Base-by-base conservation (phyloP, 208 protist genomes). In the Wallacemonas sp. region DNA sequence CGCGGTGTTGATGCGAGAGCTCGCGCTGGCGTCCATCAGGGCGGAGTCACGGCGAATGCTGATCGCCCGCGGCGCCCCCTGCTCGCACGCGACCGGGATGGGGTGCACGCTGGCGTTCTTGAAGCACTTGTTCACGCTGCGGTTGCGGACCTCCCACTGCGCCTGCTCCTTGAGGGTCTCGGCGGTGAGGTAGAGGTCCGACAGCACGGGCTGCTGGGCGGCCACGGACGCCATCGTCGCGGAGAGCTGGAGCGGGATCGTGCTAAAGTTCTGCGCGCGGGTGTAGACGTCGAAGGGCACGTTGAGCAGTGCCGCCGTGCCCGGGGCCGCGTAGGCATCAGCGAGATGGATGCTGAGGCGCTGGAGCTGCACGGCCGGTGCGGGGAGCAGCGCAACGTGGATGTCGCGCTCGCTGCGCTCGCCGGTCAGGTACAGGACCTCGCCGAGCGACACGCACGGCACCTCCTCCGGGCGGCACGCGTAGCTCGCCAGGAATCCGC, bases 361-460 rank as follows among this genome's bases (percentile, higher is more conserved):
- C 72, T 70, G 70, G 44, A 93, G 76, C 42, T 83, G 74, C 22
- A 89, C 77, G 20, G 87, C 84, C 0, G 78, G 61, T 0, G 87
- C 82, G 1, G 87, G 84, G 23, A 91, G 65, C 25, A 91, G 29
- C 28, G 77, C 55, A 2, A 77, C 54, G 61, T 61, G 48, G 42
- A 77, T 78, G 31, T 78, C 67, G 52, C 64, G 64, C 44, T 67
- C 74, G 22, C 59, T 65, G 12, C 65, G 52, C 33, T 67, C 55
- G 20, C 39, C 32, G 11, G 64, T 42, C 22, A 87, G 29, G 67
- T 70, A 89, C 2, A 90, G 18, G 31, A 71, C 65, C 66, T 79
- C 62, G 48, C 55, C 54, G 5, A 93, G 63, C 16, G 83, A 70
- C 26, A 89, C 79, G 22, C 62, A 65, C 18, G 70, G 66, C n/a